Evolutionary conservation across 2,329 filamentous ascomycete species (phyloP), one percentile per base, ranked within the genome.

Genomic region (Aspergillus latus): DNA sequence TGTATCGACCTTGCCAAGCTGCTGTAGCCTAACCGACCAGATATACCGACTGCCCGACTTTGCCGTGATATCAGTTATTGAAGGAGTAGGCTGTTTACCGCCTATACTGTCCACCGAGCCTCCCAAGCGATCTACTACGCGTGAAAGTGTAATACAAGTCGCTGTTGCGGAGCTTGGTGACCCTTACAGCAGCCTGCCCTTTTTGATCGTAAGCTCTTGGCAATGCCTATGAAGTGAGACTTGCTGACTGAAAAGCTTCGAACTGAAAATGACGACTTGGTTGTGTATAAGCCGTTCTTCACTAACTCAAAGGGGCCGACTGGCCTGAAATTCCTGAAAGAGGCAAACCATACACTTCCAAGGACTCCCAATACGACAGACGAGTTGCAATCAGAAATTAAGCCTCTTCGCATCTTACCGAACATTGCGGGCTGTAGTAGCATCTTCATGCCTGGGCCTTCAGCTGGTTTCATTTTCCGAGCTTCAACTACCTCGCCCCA

Each of bases 81-180:
- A 93, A 59, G 88, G 89, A 2, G 77, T 97, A 8, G 84, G 87
- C 32, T 91, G 89, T 61, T 81, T 96, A 2, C 91, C 91, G 0
- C 86, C 89, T 0, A 80, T 89, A 8, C 76, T 97, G 28, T 89
- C 88, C 1, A 76, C 84, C 5, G 89, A 93, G 36, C 88, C 84
- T 1, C 82, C 84, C 3, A 84, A 89, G 63, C 85, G 90, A 66
- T 86, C 87, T 46, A 86, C 86, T 21, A 83, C 84, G 6, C 88
- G 87, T 64, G 92, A 94, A 64, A 82, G 78, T 0, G 73, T 99
- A 6, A 84, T 85, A 0, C 93, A 99, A 71, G 83, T 96, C 4
- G 69, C 96, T 6, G 84, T 97, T 5, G 88, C 92, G 34, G 88
- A 97, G 62, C 81, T 99, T 10, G 94, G 94, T 28, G 90, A 96